Conservation (phyloP, 345 rosid species). For the Moricandia moricandioides region DNA sequence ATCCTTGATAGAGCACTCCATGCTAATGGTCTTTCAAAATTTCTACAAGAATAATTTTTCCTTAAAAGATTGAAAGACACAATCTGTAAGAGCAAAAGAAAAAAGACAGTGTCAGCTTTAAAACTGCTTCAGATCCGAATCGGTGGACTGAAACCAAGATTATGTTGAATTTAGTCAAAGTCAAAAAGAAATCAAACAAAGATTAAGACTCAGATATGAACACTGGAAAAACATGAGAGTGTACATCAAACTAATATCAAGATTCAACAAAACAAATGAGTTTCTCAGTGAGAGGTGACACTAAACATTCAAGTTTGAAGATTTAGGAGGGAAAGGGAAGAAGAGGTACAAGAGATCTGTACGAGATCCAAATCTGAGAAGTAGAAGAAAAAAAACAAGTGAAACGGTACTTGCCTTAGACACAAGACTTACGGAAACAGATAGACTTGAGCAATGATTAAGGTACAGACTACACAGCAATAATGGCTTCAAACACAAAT, state of each 20-base stretch:
- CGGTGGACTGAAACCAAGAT: no score
- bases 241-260: background rate
- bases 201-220: background rate
- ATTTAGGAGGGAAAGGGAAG: background rate
- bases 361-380: background rate
- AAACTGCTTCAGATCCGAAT: background rate
- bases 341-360: background rate
- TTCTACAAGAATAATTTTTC: background rate
- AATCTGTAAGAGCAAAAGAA: background rate
- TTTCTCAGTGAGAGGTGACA: background rate
- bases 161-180: background rate
- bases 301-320: background rate
- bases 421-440: background rate
- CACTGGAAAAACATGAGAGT: background rate
- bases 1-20: constrained; percentile 48
- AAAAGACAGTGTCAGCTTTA: background rate
- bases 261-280: background rate
- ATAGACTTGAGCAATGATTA: no score
- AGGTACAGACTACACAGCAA: no score
- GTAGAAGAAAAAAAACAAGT: no score
- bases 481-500: no score
- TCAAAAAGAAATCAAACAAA: background rate
- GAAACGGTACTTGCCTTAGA: background rate
- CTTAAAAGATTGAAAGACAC: background rate
- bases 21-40: background rate